Conservation (phyloP, 768 basidiomycete species). For the Mycena chlorophos region DNA sequence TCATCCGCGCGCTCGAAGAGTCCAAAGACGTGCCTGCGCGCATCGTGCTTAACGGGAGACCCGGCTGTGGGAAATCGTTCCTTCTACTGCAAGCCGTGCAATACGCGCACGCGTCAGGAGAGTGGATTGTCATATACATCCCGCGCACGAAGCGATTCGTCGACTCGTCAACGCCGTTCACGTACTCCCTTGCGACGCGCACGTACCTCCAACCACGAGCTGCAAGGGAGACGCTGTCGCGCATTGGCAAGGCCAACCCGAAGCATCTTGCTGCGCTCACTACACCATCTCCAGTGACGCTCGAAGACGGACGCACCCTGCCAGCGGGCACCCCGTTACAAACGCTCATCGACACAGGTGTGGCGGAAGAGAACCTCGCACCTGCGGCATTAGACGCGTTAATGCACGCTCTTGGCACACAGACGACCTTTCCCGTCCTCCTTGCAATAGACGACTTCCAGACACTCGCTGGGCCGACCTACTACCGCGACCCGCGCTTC, state of each 20-base stretch:
- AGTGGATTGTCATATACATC: constrained; percentile 85
- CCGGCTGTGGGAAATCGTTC: constrained; percentile 82
- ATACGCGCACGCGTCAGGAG: constrained; percentile 53
- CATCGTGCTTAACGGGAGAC: constrained; percentile 45
- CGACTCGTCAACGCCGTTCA: constrained; percentile 70
- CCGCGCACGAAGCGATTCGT: constrained; percentile 60
- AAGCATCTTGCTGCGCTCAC: too few species aligned
- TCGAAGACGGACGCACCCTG: constrained; percentile 40
- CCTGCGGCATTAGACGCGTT: constrained; percentile 59
- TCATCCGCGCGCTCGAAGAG: constrained; percentile 4
- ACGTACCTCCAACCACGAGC: constrained; percentile 74
- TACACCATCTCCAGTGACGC: constrained; percentile 38
- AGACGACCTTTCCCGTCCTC: constrained; percentile 77
- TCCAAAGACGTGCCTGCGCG: constrained; percentile 41
- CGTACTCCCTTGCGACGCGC: constrained; percentile 73
- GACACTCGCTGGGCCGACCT: constrained; percentile 65
- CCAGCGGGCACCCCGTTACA: constrained; percentile 50
- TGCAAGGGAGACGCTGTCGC: constrained; percentile 62
- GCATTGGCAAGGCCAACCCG: constrained; percentile 61
- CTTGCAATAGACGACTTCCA: constrained; percentile 90
- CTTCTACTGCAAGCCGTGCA: constrained; percentile 75
- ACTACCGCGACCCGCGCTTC: constrained; percentile 76
- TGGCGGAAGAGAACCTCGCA: constrained; percentile 52
- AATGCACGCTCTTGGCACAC: constrained; percentile 60
- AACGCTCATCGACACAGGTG: constrained; percentile 58